Evolutionary conservation across 805 yeast genomes (phyloP), one percentile per base, ranked within the genome.

Genomic region (Candida maltosa): DNA sequence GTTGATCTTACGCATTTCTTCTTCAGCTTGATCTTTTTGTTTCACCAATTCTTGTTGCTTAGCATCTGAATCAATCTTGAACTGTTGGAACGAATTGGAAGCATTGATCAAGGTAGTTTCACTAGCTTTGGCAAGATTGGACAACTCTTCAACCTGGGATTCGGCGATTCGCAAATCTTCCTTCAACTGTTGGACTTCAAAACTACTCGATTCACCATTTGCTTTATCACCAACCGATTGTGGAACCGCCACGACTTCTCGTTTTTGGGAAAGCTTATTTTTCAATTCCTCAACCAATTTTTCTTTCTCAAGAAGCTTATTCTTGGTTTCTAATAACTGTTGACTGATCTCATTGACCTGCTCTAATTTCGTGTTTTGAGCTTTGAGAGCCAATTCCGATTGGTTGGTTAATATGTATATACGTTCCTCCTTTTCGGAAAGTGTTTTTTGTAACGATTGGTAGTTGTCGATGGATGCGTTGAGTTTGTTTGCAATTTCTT

Each of bases 61-160:
- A 2, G 40, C 37, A 4, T 61, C 61, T 11, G 48, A 36, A 6
- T 61, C 58, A 5, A 16, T 33, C 37, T 51, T 63, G 29, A 50
- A 59, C n/a, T 52, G 48, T 19, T 65, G 86, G 51, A 73, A 82
- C 1, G 80, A 64, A 15, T 62, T 60, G 19, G 75, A 78, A 40
- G 85, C 62, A 30, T 70, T 65, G 25, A 62, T 57, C 25, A 86
- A 63, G 4, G 88, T 78, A 34, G 73, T 75, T 49, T 86, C 94
- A 3, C 87, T 76, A 10, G 83, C 76, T 34, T 60, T 58, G 0
- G 88, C 79, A 26, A 86, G 69, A n/a, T 62, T 64, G 38, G 79
- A 75, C 51, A 80, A 75, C 45, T 82, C 80, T n/a, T 68, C 68
- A 7, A 75, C 70, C 47, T 73, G 78, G n/a, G 72, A 63, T 44